These are phyloP conservation scores for Candida sonorensis DNA, from an alignment of 805 yeast genomes.

Conservation along the genomic window DNA sequence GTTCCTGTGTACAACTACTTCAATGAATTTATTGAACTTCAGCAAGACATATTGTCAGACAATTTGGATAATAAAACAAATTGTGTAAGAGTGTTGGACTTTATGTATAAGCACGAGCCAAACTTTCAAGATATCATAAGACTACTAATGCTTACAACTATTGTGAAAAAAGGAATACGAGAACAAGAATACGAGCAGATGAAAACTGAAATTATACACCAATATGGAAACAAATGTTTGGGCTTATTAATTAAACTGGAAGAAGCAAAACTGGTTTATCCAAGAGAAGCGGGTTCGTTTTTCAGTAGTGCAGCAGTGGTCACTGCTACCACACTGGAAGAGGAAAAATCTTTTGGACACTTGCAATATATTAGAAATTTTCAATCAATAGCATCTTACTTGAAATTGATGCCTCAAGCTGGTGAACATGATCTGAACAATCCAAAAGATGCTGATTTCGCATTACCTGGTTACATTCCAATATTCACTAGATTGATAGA, in stretches of 20 bases:
- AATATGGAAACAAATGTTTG: slow-evolving; percentile 56
- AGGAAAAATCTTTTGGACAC: slow-evolving; percentile 6
- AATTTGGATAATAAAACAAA: slow-evolving; percentile 35
- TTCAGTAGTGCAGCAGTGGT: slow-evolving; percentile 12
- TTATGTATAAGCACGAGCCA: slow-evolving; percentile 41
- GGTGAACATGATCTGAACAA: slow-evolving; percentile 29
- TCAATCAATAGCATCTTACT: slow-evolving; percentile 28
- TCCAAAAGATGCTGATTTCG: slow-evolving; percentile 47
- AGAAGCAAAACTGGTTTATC: slow-evolving; percentile 40
- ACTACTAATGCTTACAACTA: slow-evolving; percentile 49
- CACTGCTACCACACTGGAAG: slow-evolving; percentile 3
- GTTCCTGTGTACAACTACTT: slow-evolving; percentile 24
- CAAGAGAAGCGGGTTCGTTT: slow-evolving; percentile 22
- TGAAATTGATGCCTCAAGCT: slow-evolving; percentile 40
- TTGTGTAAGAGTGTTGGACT: slow-evolving; percentile 35
- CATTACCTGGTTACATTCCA: slow-evolving; percentile 82
- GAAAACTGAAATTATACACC: slow-evolving; percentile 48
- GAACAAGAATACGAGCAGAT: slow-evolving; percentile 54
- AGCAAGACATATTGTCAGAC: slow-evolving; percentile 63
- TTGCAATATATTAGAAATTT: slow-evolving; percentile 30
- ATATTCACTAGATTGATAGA: slow-evolving; percentile 64
- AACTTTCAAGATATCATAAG: slow-evolving; percentile 40
- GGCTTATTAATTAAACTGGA: slow-evolving; percentile 41
- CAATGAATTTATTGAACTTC: slow-evolving; percentile 48
- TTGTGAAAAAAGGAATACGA: slow-evolving; percentile 62